A percentile compares a stretch with the other conserved stretches of the same genome.
Evolutionary conservation across 2,329 filamentous ascomycete genomes (phyloP).

Genomic region (Ilyonectria mors-panacis): DNA sequence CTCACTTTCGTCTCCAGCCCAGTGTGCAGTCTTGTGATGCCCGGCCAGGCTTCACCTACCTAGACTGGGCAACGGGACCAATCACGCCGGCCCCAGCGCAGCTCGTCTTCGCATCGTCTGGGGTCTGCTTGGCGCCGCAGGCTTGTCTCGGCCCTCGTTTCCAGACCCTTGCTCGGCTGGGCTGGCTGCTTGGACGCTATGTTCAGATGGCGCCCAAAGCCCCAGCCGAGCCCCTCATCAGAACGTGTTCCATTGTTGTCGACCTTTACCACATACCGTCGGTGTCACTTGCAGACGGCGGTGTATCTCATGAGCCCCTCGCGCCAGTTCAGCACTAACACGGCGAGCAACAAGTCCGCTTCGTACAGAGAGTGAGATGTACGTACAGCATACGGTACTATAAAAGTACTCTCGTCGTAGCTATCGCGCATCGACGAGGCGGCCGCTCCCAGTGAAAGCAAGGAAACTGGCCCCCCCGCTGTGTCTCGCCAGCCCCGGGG

Average conservation of each 20-base stretch:
- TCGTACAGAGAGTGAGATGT: not conserved
- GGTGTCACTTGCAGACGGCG: slow-evolving; percentile 24
- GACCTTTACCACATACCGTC: slow-evolving; percentile 19
- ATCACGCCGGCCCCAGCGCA: slow-evolving; percentile 40
- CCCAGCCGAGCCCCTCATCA: slow-evolving; percentile 27
- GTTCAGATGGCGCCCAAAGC: slow-evolving; percentile 22
- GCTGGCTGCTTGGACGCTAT: slow-evolving; percentile 31
- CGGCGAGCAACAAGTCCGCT: slow-evolving; percentile 16
- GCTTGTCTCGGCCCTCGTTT: slow-evolving; percentile 46
- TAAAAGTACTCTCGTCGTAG: slow-evolving; percentile 1
- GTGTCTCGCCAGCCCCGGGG: slow-evolving; percentile 7
- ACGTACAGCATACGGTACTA: not conserved
- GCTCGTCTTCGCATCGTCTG: slow-evolving; percentile 33
- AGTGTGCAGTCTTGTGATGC: slow-evolving; percentile 46
- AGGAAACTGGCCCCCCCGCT: not conserved
- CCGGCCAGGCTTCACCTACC: slow-evolving; percentile 31
- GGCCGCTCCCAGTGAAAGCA: slow-evolving; percentile 16
- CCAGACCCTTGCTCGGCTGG: slow-evolving; percentile 41
- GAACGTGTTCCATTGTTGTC: slow-evolving; percentile 14
- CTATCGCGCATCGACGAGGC: slow-evolving; percentile 9
- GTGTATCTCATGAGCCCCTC: slow-evolving; percentile 21
- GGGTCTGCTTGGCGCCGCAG: slow-evolving; percentile 43
- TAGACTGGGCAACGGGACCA: slow-evolving; percentile 40
- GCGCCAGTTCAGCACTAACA: slow-evolving; percentile 19
- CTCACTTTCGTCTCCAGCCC: slow-evolving; percentile 29